A percentile compares a stretch with the other conserved stretches of the same genome.
These are phyloP conservation scores for Fusarium tupiense DNA, from an alignment of 2,329 filamentous ascomycete genomes.

Conservation along the genomic window DNA sequence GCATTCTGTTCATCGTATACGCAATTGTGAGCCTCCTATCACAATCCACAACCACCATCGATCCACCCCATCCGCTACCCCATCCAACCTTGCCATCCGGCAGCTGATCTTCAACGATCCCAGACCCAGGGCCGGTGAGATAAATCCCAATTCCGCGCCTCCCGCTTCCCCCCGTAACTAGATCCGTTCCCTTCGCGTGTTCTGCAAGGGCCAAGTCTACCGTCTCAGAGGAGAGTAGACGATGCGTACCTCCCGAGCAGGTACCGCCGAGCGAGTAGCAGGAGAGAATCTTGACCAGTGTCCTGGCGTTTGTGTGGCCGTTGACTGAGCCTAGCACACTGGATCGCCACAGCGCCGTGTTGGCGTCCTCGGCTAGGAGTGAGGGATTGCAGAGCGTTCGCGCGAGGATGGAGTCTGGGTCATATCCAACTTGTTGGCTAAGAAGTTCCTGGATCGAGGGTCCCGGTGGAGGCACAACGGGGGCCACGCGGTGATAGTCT, in stretches of 20 bases:
- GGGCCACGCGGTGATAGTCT: neutral
- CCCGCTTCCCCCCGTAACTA: neutral
- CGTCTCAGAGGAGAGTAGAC: neutral
- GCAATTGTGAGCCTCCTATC: neutral
- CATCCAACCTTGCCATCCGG: neutral
- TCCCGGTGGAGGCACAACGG: neutral
- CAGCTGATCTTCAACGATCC: neutral
- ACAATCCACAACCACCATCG: neutral
- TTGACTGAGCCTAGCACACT: neutral
- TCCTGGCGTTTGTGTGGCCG: neutral
- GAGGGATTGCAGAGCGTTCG: neutral
- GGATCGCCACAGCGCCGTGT: neutral
- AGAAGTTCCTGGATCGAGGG: neutral
- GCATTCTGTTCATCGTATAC: neutral
- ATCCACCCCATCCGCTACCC: neutral
- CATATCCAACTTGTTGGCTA: neutral
- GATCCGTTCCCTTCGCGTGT: neutral
- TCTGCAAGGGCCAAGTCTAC: neutral
- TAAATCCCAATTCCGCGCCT: neutral
- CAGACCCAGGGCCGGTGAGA: neutral
- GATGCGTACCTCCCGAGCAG: rapidly evolving
- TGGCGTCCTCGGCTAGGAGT: neutral
- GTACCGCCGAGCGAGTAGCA: neutral
- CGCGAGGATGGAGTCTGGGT: neutral
- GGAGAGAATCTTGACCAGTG: neutral